Base-by-base conservation (phyloP, 352 stramenopile genomes). In the Elongisporangium anandrum region DNA sequence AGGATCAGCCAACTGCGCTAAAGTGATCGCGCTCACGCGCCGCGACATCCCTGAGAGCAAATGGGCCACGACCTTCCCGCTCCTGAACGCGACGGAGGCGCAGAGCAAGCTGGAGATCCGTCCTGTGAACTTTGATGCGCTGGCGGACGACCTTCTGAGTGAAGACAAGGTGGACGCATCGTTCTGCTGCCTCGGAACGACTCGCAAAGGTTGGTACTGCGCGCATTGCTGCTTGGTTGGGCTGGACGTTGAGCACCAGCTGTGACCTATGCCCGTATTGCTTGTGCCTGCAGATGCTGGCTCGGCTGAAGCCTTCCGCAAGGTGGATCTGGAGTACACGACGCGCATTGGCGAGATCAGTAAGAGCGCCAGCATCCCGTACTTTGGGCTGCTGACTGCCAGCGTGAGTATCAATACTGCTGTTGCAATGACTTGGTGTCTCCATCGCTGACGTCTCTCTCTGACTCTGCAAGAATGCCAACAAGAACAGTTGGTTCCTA, bases 401-500 rank as follows among this genome's bases (percentile, higher is more conserved):
- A 72, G 41, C 51, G 81, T 91, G 65, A 52, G 73, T 69, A 12
- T 16, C 2, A 50, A 20, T 17, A 41, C 4, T 8, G 41, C 0
- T 3, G 8, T 13, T 54, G 50, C 20, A 3, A n/a, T 10, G 8
- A 12, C 4, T 54, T 48, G 9, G 21, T 12, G 56, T 48, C 21
- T 39, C 38, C 12, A n/a, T 50, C 16, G 45, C 45, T 50, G 45
- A 50, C 16, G 34, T 3, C 24, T 21, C 48, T 56, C 61, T 56
- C 49, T 23, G 49, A n/a, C n/a, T n/a, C n/a, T n/a, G n/a, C n/a
- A n/a, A 87, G 74, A 68, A 70, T 54, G 70, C 76, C 3, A 75
- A 83, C 72, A 87, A 85, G 60, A 72, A 75, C 63, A 88, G 78
- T 65, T 92, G 82, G 79, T 87, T 90, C 59, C 60, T 90, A 50